Conservation (phyloP, 768 basidiomycete genomes). For the Tricholoma bakamatsutake region DNA sequence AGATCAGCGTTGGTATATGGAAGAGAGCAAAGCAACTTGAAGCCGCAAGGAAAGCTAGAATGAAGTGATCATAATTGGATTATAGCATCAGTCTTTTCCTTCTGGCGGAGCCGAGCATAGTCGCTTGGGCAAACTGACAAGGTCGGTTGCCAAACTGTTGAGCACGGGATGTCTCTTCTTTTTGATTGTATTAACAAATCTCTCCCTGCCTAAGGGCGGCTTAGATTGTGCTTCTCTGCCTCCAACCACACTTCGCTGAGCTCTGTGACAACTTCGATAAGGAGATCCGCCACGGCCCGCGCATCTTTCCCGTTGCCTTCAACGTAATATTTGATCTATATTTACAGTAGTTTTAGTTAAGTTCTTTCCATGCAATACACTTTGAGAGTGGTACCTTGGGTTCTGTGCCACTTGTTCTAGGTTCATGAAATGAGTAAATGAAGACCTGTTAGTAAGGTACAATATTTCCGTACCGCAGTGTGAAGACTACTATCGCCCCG, state of each 20-base stretch:
- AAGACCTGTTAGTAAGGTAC: background rate
- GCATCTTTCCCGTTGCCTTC: slow-evolving; percentile 66
- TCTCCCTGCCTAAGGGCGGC: slow-evolving; percentile 1
- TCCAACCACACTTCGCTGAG: slow-evolving; percentile 67
- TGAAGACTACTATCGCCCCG: slow-evolving; percentile 55
- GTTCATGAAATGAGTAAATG: background rate
- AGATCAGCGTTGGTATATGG: slow-evolving; percentile 59
- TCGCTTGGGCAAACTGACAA: background rate
- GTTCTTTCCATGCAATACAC: background rate
- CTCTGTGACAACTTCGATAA: slow-evolving; percentile 55
- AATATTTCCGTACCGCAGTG: slow-evolving; percentile 47
- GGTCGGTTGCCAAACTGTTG: background rate
- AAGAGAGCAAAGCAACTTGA: slow-evolving; percentile 60
- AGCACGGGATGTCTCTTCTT: background rate
- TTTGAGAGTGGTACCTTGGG: slow-evolving; percentile 57
- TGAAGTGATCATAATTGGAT: slow-evolving; percentile 5
- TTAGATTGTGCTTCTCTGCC: slow-evolving; percentile 35
- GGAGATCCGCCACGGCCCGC: slow-evolving; percentile 37
- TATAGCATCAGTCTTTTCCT: background rate
- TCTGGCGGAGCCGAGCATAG: background rate
- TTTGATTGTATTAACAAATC: background rate
- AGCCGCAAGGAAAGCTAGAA: slow-evolving; percentile 30
- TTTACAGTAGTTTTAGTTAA: slow-evolving; percentile 10
- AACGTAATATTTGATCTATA: slow-evolving; percentile 83
- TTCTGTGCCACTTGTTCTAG: slow-evolving; percentile 84